Conservation (phyloP, 2,329 filamentous ascomycete genomes). For the Fusarium oligoseptatum region DNA sequence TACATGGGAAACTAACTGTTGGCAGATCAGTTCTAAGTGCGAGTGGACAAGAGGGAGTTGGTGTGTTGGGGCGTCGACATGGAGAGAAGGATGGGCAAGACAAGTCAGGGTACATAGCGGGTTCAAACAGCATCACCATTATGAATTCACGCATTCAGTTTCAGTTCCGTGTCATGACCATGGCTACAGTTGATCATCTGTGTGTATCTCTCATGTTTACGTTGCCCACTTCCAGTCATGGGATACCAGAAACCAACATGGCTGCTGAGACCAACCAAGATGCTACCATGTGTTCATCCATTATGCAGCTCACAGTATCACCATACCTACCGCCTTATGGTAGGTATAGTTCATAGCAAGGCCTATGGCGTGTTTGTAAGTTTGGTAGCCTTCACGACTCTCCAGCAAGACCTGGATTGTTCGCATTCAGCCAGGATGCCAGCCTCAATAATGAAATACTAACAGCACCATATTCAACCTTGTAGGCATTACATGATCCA, state of each 20-base stretch:
- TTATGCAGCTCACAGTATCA: not conserved
- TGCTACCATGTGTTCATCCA: not conserved
- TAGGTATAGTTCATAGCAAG: not conserved
- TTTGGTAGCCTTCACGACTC: not conserved
- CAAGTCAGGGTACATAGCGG: slow-evolving; percentile 36
- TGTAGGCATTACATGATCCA: not conserved
- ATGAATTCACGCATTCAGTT: slow-evolving; percentile 44
- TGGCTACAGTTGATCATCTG: not conserved
- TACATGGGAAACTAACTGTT: slow-evolving; percentile 14
- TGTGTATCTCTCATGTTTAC: not conserved
- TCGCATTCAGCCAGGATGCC: not conserved
- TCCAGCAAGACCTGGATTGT: not conserved
- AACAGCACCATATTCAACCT: not conserved
- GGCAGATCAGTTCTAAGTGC: slow-evolving; percentile 42
- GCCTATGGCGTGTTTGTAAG: not conserved
- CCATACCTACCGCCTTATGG: not conserved
- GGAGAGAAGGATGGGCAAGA: slow-evolving; percentile 8
- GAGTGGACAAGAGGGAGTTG: slow-evolving; percentile 6
- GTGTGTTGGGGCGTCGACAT: slow-evolving; percentile 14
- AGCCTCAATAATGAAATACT: not conserved
- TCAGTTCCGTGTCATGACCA: not conserved
- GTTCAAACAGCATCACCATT: slow-evolving; percentile 44
- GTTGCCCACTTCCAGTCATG: not conserved
- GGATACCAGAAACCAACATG: not conserved
- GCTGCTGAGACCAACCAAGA: not conserved